Evolutionary conservation across 768 basidiomycete genomes (phyloP).

Genomic region (Boletus subcaerulescens): DNA sequence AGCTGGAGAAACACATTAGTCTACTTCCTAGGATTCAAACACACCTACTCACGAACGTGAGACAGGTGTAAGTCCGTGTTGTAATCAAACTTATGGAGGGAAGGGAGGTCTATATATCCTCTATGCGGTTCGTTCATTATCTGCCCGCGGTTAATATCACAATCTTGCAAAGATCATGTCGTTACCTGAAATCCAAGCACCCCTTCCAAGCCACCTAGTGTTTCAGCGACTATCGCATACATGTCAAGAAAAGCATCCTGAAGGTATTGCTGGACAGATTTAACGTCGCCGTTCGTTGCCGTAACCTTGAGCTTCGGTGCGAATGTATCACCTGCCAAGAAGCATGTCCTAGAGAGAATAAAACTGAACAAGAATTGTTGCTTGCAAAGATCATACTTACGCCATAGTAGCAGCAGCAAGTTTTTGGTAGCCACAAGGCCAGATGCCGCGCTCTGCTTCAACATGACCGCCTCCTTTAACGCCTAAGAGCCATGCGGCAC

Average conservation of each 20-base stretch:
- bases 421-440: slow-evolving; percentile 95
- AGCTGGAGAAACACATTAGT: slow-evolving; percentile 40
- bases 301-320: slow-evolving; percentile 68
- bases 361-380: not conserved
- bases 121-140: slow-evolving; percentile 94
- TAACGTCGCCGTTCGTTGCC: slow-evolving; percentile 42
- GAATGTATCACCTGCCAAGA: slow-evolving; percentile 91
- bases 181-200: slow-evolving; percentile 88
- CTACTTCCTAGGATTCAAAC: not conserved
- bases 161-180: not conserved
- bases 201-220: slow-evolving; percentile 69
- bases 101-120: slow-evolving; percentile 83
- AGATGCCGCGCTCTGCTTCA: slow-evolving; percentile 77
- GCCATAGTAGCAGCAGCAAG: slow-evolving; percentile 92
- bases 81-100: slow-evolving; percentile 86
- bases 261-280: slow-evolving; percentile 76
- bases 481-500: slow-evolving; percentile 85
- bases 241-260: slow-evolving; percentile 80
- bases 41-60: slow-evolving; percentile 57
- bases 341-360: slow-evolving; percentile 62
- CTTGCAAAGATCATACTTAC: slow-evolving; percentile 40
- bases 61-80: slow-evolving; percentile 91
- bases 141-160: slow-evolving; percentile 36
- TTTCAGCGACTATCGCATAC: slow-evolving; percentile 63
- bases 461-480: slow-evolving; percentile 72